Percentiles rank a stretch among this genome's conserved stretches.
phyloP scores from a whole-genome alignment of 1,284 basidiomycete species.

The Coniferiporia weirii region DNA sequence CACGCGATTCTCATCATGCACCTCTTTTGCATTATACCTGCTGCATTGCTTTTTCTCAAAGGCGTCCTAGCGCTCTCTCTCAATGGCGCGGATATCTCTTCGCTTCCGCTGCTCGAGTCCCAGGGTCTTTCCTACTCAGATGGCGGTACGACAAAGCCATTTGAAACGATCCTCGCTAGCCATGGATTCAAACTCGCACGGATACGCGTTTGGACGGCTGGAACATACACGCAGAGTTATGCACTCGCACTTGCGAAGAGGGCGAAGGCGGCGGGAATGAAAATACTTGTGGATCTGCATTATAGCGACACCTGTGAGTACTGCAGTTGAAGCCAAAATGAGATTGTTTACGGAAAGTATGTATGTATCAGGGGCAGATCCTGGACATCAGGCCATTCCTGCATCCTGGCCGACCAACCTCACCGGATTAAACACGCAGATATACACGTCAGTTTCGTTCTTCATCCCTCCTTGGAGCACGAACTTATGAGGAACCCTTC shows the following conservation, averaged over 20 bases:
- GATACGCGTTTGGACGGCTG: slow-evolving; percentile 58
- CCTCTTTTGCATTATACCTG: background rate
- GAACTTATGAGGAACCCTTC: background rate
- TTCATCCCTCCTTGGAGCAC: background rate
- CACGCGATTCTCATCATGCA: background rate
- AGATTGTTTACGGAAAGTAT: background rate
- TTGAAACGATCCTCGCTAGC: slow-evolving; percentile 50
- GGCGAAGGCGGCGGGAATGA: slow-evolving; percentile 51
- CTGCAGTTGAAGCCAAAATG: background rate
- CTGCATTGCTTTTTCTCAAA: background rate
- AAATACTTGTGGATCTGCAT: slow-evolving; percentile 53
- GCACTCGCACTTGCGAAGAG: slow-evolving; percentile 52
- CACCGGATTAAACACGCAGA: slow-evolving; percentile 45
- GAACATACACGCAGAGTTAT: slow-evolving; percentile 49
- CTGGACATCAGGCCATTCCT: slow-evolving; percentile 55
- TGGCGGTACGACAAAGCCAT: slow-evolving; percentile 34
- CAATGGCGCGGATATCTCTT: slow-evolving; percentile 57
- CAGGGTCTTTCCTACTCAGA: slow-evolving; percentile 47
- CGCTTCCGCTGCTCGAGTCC: slow-evolving; percentile 48
- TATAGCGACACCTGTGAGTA: slow-evolving; percentile 57
- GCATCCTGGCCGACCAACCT: slow-evolving; percentile 51
- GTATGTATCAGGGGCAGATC: slow-evolving; percentile 49
- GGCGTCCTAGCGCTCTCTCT: slow-evolving; percentile 16
- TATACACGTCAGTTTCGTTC: slow-evolving; percentile 40
- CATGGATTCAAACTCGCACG: slow-evolving; percentile 55